phyloP scores from a whole-genome alignment of 2,329 filamentous ascomycete species.

The Paecilomyces dactylethromorphus region DNA sequence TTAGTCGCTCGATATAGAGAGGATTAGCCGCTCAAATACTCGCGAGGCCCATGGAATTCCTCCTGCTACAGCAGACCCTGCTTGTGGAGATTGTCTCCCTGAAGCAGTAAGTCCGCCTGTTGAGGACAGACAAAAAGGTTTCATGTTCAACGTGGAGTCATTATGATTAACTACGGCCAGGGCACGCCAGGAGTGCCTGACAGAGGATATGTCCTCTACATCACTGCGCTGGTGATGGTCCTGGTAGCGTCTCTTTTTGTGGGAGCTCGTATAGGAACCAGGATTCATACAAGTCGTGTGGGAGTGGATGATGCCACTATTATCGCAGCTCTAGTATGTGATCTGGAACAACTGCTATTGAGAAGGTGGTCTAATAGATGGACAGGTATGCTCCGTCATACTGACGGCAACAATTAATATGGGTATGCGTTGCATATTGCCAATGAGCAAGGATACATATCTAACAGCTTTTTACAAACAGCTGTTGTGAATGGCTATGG shows the following conservation, averaged over 20 bases:
- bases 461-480: neutral
- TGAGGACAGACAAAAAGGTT: too few relatives aligned
- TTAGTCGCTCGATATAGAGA: neutral
- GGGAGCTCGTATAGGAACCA: neutral
- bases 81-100: neutral
- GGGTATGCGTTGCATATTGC: neutral
- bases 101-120: neutral
- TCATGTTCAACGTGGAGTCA: too few relatives aligned
- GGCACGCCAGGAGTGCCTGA: neutral
- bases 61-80: neutral
- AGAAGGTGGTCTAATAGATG: neutral
- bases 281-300: neutral
- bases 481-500: constrained; percentile 13
- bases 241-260: constrained; percentile 2
- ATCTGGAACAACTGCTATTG: neutral
- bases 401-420: constrained; percentile 2
- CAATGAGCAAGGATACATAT: neutral
- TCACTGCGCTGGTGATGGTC: constrained; percentile 3
- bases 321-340: neutral
- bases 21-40: neutral
- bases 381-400: neutral
- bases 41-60: neutral
- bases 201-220: constrained; percentile 2
- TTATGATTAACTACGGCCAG: constrained; percentile 4
- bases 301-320: constrained; percentile 2